A percentile compares a stretch with the other conserved stretches of the same genome.
Conservation (phyloP, 352 stramenopile species). For the Globisporangium viniferum region DNA sequence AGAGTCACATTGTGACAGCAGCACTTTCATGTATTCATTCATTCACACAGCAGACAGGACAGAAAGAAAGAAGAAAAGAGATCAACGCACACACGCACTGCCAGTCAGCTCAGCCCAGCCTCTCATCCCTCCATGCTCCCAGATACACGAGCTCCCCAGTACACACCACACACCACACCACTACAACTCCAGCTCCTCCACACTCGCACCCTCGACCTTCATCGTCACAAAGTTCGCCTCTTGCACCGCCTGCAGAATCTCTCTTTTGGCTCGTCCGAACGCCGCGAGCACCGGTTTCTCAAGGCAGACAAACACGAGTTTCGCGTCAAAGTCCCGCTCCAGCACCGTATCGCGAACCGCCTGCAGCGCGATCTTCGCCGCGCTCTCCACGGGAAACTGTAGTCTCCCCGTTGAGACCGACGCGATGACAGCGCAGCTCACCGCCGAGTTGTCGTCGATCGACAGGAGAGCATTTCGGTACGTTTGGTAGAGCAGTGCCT, state of each 20-base stretch:
- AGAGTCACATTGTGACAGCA: neutral
- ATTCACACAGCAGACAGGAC: neutral
- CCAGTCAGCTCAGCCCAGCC: too few species aligned
- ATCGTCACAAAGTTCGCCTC: slow-evolving; percentile 1
- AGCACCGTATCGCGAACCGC: slow-evolving; percentile 45
- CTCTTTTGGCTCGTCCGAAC: slow-evolving; percentile 21
- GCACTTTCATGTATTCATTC: neutral
- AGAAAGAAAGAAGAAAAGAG: neutral
- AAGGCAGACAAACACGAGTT: slow-evolving; percentile 52
- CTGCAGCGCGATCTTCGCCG: slow-evolving; percentile 35
- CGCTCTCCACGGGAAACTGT: slow-evolving; percentile 30
- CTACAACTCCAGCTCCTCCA: too few species aligned
- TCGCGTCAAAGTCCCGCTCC: slow-evolving; percentile 30
- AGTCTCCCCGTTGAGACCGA: slow-evolving; percentile 54
- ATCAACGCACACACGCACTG: too few species aligned
- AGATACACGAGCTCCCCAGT: too few species aligned
- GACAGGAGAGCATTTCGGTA: slow-evolving; percentile 45
- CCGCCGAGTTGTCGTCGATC: slow-evolving; percentile 21
- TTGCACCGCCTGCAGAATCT: neutral
- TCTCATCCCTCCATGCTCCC: too few species aligned
- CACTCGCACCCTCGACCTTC: too few species aligned
- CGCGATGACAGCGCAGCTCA: slow-evolving; percentile 42
- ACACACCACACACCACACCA: too few species aligned
- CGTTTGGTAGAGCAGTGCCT: slow-evolving; percentile 40
- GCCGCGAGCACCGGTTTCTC: slow-evolving; percentile 32